phyloP scores from a whole-genome alignment of 345 rosid species.

The Arabis alpina region DNA sequence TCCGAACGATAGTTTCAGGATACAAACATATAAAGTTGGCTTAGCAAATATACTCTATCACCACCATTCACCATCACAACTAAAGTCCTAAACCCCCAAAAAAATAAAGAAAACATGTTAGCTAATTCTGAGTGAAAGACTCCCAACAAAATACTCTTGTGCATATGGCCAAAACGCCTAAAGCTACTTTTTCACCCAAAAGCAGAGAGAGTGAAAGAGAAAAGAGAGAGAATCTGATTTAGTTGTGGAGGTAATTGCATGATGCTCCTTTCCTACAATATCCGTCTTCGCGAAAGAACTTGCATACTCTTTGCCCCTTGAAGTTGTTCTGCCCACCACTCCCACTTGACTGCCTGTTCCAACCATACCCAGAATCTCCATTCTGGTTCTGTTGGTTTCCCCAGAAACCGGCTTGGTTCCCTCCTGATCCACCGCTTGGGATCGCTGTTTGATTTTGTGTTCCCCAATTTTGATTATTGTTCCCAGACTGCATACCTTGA shows the following conservation, averaged over 20 bases:
- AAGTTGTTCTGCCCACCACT: constrained; percentile 40
- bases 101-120: constrained; percentile 31
- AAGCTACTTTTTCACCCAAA: constrained; percentile 21
- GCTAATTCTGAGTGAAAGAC: constrained; percentile 27
- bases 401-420: constrained; percentile 54
- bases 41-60: constrained; percentile 39
- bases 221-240: constrained; percentile 15
- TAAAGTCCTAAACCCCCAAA: constrained; percentile 26
- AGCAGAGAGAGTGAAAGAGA: constrained; percentile 13
- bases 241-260: constrained; percentile 71
- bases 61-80: constrained; percentile 18
- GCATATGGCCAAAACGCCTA: constrained; percentile 28
- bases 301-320: constrained; percentile 60
- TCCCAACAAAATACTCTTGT: constrained; percentile 22
- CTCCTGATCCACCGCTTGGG: constrained; percentile 55
- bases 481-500: constrained; percentile 52
- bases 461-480: constrained; percentile 54
- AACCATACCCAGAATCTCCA: constrained; percentile 66
- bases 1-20: neutral
- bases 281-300: constrained; percentile 57
- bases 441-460: constrained; percentile 37
- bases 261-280: constrained; percentile 75
- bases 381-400: constrained; percentile 58
- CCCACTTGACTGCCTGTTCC: constrained; percentile 48
- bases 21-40: constrained; percentile 27